Evolutionary conservation across 2,329 filamentous ascomycete species (phyloP), one percentile per base, ranked within the genome.

Genomic region (Dryadomyces quercivorus): DNA sequence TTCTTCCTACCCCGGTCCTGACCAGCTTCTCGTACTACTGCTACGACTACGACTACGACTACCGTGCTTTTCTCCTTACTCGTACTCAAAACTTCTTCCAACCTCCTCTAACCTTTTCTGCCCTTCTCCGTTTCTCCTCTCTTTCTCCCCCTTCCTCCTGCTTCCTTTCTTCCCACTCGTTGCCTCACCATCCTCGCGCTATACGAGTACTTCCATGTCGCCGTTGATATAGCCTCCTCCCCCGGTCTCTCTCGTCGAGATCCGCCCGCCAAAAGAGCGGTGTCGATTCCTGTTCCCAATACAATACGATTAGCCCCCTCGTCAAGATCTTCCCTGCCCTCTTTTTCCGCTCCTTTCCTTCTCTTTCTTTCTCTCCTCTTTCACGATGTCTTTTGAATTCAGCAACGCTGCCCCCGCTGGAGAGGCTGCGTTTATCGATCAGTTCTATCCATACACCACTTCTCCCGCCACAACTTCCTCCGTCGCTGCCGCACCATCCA

Each of bases 361-460:
- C 36, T 40, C 44, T 18, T 21, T 34, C 42, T 43, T 45, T 20
- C 34, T 18, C 49, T 40, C 48, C 49, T 22, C 49, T 51, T n/a
- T 43, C 54, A 55, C 16, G 5, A 59, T 59, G 59, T 50, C 56
- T 45, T 57, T 36, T 46, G 57, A 57, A 43, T 58, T 52, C 55
- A 55, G 44, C 43, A 53, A 51, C 52, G 47, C 47, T 69, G 65
- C 71, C 66, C 72, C 72, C 66, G 74, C 73, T 69, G 75, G 74
- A 68, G 78, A 83, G 50, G 62, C 63, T 67, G 77, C 73, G 66
- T 74, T 84, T 65, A 66, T 84, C 65, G 80, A 83, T 65, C 72
- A 83, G 65, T 75, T 73, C 61, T 73, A 72, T 57, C 58, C 64
- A 67, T 72, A 71, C 72, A 71, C 67, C 61, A 53, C 56, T 12